These are phyloP conservation scores for Geotrichum australiense DNA, from an alignment of 1,139 yeast genomes.

Conservation along the genomic window DNA sequence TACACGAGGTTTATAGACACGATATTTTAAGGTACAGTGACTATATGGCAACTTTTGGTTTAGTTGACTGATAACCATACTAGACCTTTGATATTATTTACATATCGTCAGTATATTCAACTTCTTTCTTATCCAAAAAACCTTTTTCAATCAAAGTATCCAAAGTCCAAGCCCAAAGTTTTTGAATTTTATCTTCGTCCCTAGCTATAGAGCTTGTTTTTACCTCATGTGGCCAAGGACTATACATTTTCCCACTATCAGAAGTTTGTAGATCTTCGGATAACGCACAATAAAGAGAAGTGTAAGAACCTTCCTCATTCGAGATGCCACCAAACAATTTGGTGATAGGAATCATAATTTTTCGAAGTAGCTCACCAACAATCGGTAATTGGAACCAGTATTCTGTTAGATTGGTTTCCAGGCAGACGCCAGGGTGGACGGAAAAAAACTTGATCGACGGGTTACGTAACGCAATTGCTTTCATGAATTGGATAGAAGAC, in stretches of 20 bases:
- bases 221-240: conserved; percentile 49
- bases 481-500: conserved; percentile 69
- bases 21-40: too few species aligned
- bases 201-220: conserved; percentile 47
- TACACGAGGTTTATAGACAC: too few species aligned
- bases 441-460: conserved; percentile 57
- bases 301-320: conserved; percentile 62
- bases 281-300: conserved; percentile 59
- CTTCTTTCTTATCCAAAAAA: conserved; percentile 13
- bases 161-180: conserved; percentile 83
- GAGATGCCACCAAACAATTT: conserved; percentile 65
- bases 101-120: too few species aligned
- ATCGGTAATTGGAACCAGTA: conserved; percentile 23
- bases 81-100: too few species aligned
- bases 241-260: conserved; percentile 58
- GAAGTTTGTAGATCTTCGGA: too few species aligned
- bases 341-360: conserved; percentile 37
- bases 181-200: conserved; percentile 55
- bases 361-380: not conserved
- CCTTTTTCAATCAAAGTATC: conserved; percentile 51
- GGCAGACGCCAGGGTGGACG: conserved; percentile 82
- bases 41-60: too few species aligned
- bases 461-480: conserved; percentile 61
- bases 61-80: too few species aligned
- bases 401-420: conserved; percentile 67